Percentiles rank a stretch among this genome's conserved stretches.
Conservation (phyloP, 2,329 filamentous ascomycete species). For the Camillea tinctor region DNA sequence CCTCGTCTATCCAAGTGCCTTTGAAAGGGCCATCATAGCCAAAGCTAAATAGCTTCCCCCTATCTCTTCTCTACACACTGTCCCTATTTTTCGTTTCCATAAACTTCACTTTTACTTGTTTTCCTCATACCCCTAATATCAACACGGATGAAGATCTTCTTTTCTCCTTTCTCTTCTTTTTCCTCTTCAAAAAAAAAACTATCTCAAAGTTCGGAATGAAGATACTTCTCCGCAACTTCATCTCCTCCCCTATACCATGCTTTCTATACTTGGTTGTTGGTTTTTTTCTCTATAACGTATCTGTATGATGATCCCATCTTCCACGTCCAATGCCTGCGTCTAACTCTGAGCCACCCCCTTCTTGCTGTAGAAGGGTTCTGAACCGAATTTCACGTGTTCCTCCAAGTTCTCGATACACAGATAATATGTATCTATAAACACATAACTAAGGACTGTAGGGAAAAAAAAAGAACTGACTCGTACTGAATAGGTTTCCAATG, state of each 20-base stretch:
- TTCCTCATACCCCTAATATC: not conserved
- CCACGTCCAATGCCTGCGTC: not conserved
- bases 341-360: not conserved
- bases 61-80: not conserved
- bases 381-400: not conserved
- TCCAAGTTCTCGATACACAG: not conserved
- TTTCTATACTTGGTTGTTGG: too few species aligned
- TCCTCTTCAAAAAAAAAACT: not conserved
- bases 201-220: not conserved
- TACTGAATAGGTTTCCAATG: constrained; percentile 7
- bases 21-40: too few species aligned
- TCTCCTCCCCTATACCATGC: not conserved
- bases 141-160: not conserved
- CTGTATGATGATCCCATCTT: not conserved
- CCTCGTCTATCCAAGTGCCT: too few species aligned
- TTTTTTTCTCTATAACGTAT: not conserved
- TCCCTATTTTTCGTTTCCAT: not conserved
- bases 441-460: constrained; percentile 5
- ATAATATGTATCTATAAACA: not conserved
- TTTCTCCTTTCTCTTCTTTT: too few species aligned
- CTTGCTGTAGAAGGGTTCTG: not conserved
- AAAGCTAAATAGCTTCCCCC: too few species aligned
- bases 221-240: not conserved
- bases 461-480: constrained; percentile 3
- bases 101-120: not conserved